Base-by-base conservation (phyloP, 768 basidiomycete species). In the Leccinum variicolor region DNA sequence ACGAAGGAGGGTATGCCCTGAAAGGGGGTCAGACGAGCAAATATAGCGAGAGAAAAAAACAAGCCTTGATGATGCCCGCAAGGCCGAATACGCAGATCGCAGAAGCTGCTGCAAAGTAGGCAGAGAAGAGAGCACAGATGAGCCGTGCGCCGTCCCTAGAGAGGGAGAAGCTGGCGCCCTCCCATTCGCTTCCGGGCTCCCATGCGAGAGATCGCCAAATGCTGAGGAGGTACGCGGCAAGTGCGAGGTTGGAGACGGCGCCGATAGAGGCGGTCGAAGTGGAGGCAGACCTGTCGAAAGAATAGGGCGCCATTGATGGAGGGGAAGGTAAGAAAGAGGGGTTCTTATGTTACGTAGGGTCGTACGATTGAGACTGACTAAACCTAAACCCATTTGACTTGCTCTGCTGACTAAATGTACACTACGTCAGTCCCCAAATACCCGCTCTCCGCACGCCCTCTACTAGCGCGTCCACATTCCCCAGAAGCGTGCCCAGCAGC, bases 381-480 rank as follows among this genome's bases (percentile, higher is more conserved):
- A 39, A 41, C 34, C 34, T 17, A 36, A 36, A n/a, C n/a, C n/a
- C n/a, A n/a, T 15, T 39, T 39, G 36, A 39, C 36, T 17, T 39
- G 17, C 17, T n/a, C 8, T 17, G 36, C 46, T 53, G 52, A 53
- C 41, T 53, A 28, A 53, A 28, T 26, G 7, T 31, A 13, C 3
- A 23, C 58, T 67, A 82, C 33, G 73, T 84, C 55, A 92, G 70
- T 6, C 93, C 92, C 91, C 91, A 95, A 55, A 94, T 85, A 0
- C 92, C 92, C 0, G 90, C 91, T 72, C 86, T 89, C 59, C 87
- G 79, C 33, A 96, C 89, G 0, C 92, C 87, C 60, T 92, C 91
- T 6, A 96, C 91, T 10, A 96, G 79, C 29, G 90, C 88, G 69
- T 95, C 94, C 3, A 96, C 94, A 69, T 96, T 95, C 4, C 92